A percentile compares a stretch with the other conserved stretches of the same genome.
phyloP scores from a whole-genome alignment of 305 asterid genomes.

The Stenogyne calaminthoides region DNA sequence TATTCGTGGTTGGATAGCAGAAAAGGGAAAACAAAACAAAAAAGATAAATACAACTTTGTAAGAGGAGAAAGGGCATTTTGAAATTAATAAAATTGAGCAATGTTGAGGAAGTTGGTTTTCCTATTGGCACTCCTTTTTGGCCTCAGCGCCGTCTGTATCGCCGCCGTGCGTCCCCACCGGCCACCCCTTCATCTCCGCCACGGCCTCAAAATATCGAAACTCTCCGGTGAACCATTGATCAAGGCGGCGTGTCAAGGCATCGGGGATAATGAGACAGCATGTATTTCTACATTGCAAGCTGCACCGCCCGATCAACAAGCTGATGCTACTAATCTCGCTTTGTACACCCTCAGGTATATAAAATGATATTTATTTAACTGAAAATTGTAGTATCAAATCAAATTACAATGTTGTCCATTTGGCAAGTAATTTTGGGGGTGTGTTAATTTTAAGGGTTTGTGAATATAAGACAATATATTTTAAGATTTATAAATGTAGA shows the following conservation, averaged over 20 bases:
- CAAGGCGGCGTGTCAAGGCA: constrained; percentile 46
- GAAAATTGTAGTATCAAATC: too few species aligned
- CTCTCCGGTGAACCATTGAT: constrained; percentile 34
- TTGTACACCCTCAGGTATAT: constrained; percentile 46
- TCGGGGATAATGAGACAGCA: constrained; percentile 26
- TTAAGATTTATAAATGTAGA: too few species aligned
- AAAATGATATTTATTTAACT: too few species aligned
- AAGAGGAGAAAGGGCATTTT: constrained; percentile 10
- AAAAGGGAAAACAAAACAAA: neutral
- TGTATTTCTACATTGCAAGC: constrained; percentile 42
- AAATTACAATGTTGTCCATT: too few species aligned
- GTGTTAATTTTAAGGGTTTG: too few species aligned
- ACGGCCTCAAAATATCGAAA: neutral
- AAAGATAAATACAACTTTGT: neutral
- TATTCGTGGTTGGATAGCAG: neutral
- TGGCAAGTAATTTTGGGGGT: too few species aligned
- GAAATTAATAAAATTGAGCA: neutral
- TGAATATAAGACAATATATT: too few species aligned
- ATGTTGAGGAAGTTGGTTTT: constrained; percentile 39
- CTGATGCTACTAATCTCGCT: constrained; percentile 47
- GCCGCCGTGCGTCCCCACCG: constrained; percentile 22
- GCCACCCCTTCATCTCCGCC: constrained; percentile 14
- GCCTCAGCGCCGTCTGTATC: constrained; percentile 26
- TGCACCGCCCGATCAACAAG: constrained; percentile 39
- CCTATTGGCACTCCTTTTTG: constrained; percentile 37